These are phyloP conservation scores for Wickerhamiella brachini DNA, from an alignment of 805 yeast species.

Conservation along the genomic window DNA sequence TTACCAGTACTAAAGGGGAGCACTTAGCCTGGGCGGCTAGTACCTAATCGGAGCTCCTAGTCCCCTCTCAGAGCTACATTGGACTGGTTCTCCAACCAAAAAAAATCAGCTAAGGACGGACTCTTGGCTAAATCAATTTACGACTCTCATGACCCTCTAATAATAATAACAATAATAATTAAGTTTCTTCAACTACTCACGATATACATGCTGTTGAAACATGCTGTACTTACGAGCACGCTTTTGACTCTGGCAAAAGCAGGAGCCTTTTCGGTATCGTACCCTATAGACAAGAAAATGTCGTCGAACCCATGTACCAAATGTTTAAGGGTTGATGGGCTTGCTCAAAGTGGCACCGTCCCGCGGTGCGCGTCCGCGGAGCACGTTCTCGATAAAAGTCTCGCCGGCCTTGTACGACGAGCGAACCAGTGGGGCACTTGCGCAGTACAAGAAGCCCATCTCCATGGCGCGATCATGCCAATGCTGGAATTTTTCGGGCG, in stretches of 20 bases:
- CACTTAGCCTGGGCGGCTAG: too few species aligned
- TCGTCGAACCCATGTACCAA: too few species aligned
- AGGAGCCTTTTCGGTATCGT: too few species aligned
- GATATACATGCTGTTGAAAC: too few species aligned
- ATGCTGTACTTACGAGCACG: too few species aligned
- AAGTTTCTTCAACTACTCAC: neutral
- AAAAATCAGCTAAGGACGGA: neutral
- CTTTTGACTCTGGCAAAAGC: too few species aligned
- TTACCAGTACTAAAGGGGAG: constrained; percentile 20
- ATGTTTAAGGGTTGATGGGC: neutral
- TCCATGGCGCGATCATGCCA: constrained; percentile 81
- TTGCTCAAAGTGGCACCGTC: neutral
- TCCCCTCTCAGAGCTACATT: too few species aligned
- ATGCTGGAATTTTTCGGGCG: constrained; percentile 85
- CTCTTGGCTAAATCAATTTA: too few species aligned
- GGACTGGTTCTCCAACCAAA: too few species aligned
- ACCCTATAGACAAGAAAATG: too few species aligned
- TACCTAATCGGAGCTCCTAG: too few species aligned
- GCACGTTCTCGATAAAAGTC: constrained; percentile 86
- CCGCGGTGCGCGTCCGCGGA: constrained; percentile 24
- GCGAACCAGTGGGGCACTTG: constrained; percentile 93
- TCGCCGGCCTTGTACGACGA: constrained; percentile 98
- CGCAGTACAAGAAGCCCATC: constrained; percentile 90
- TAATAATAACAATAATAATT: neutral
- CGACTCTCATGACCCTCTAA: neutral